Conservation (phyloP, 352 stramenopile genomes). For the Globisporangium polare region DNA sequence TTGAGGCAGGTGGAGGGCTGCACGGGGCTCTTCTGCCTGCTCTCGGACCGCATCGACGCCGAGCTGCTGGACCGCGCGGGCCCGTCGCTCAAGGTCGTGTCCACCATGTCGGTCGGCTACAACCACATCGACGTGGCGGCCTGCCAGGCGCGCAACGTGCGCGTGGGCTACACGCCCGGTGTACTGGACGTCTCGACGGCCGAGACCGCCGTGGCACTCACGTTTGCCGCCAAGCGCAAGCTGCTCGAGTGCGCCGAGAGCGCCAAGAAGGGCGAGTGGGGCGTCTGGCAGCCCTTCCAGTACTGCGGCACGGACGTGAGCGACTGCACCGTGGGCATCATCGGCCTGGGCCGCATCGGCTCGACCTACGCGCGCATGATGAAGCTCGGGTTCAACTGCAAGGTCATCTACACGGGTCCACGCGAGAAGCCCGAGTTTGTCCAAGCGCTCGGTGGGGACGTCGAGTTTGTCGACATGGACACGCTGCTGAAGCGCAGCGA, state of each 20-base stretch:
- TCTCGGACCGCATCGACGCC: slow-evolving; percentile 69
- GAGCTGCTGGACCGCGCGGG: slow-evolving; percentile 58
- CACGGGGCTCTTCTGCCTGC: slow-evolving; percentile 56
- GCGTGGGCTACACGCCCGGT: slow-evolving; percentile 79
- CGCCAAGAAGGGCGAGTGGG: slow-evolving; percentile 68
- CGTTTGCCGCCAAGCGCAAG: slow-evolving; percentile 57
- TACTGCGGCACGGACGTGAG: slow-evolving; percentile 75
- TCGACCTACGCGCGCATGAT: slow-evolving; percentile 80
- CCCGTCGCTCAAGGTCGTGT: slow-evolving; percentile 58
- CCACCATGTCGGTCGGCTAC: slow-evolving; percentile 87
- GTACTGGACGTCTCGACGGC: slow-evolving; percentile 82
- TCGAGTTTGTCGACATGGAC: slow-evolving; percentile 75
- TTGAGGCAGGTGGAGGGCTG: slow-evolving; percentile 42
- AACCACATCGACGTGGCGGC: slow-evolving; percentile 89
- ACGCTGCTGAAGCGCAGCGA: slow-evolving; percentile 78
- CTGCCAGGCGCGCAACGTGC: slow-evolving; percentile 60
- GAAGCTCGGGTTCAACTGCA: slow-evolving; percentile 77
- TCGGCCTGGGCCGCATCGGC: slow-evolving; percentile 86
- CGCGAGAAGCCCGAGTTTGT: slow-evolving; percentile 50
- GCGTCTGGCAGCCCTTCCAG: slow-evolving; percentile 76
- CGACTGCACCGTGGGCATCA: slow-evolving; percentile 71
- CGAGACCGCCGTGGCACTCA: slow-evolving; percentile 69
- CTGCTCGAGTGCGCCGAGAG: slow-evolving; percentile 70
- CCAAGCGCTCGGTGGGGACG: slow-evolving; percentile 27
- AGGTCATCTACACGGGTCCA: slow-evolving; percentile 76